A percentile compares a stretch with the other conserved stretches of the same genome.
These are phyloP conservation scores for Lepidium sativum DNA, from an alignment of 345 rosid species.

Conservation along the genomic window DNA sequence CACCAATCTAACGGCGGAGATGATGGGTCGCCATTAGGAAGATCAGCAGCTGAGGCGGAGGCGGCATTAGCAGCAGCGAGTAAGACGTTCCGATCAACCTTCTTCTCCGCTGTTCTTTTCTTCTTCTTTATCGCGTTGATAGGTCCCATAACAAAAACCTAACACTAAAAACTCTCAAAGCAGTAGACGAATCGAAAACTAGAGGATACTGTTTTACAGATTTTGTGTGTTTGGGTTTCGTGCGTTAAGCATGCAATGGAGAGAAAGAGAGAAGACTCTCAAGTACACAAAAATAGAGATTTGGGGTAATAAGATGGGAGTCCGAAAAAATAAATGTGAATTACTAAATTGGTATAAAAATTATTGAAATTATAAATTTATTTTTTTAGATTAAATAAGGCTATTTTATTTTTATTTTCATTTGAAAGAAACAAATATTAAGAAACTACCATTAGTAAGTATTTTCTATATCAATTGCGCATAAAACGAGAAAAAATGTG, in stretches of 20 bases:
- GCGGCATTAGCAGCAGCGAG: conserved; percentile 29
- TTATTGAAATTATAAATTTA: too few species aligned
- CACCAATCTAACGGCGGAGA: conserved; percentile 51
- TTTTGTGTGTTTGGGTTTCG: background rate
- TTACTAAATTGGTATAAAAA: too few species aligned
- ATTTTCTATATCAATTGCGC: too few species aligned
- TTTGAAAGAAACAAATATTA: too few species aligned
- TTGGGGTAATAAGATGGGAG: background rate
- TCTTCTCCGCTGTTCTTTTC: conserved; percentile 53
- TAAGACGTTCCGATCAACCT: conserved; percentile 52
- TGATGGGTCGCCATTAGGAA: background rate
- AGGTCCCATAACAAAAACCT: conserved; percentile 28
- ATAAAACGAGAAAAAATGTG: too few species aligned
- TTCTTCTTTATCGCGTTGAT: conserved; percentile 34
- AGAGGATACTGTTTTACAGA: background rate
- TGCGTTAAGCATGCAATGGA: background rate
- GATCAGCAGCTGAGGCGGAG: conserved; percentile 5
- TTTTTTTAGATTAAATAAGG: too few species aligned
- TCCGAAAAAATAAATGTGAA: too few species aligned
- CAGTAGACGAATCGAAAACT: background rate
- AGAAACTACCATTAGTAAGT: too few species aligned
- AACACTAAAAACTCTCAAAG: background rate
- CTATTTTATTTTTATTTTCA: too few species aligned
- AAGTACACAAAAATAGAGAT: background rate
- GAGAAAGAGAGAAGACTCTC: background rate